phyloP scores from a whole-genome alignment of 2,329 filamentous ascomycete genomes.

The Polytolypa hystricis region DNA sequence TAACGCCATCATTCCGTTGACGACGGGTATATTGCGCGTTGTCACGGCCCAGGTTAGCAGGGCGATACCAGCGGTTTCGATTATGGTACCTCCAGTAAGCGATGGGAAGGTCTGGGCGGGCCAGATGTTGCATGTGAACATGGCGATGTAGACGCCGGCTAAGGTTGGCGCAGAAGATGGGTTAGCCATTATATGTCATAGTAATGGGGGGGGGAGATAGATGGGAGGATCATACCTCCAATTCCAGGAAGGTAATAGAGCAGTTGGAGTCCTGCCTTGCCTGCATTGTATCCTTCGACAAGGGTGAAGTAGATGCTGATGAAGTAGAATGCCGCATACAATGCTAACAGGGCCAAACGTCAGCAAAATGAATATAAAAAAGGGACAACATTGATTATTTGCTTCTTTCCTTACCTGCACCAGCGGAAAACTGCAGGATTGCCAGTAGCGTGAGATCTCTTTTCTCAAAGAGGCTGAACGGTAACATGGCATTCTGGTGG shows the following conservation, averaged over 20 bases:
- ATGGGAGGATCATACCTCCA: slow-evolving; percentile 33
- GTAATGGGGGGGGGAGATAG: slow-evolving; percentile 3
- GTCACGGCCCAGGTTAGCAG: slow-evolving; percentile 49
- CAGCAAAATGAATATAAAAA: background rate
- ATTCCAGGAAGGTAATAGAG: slow-evolving; percentile 56
- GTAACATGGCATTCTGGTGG: slow-evolving; percentile 52
- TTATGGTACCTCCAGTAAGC: slow-evolving; percentile 44
- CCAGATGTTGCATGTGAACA: slow-evolving; percentile 49
- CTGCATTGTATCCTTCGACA: slow-evolving; percentile 43
- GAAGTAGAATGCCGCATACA: slow-evolving; percentile 54
- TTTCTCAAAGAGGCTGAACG: slow-evolving; percentile 46
- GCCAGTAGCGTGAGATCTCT: slow-evolving; percentile 52
- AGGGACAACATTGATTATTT: too few species aligned
- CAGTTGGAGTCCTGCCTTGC: slow-evolving; percentile 45
- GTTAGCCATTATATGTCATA: background rate
- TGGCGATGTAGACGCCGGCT: slow-evolving; percentile 47
- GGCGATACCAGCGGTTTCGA: slow-evolving; percentile 49
- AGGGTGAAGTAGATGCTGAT: slow-evolving; percentile 57
- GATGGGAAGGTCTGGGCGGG: slow-evolving; percentile 52
- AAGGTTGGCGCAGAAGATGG: too few species aligned
- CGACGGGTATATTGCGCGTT: slow-evolving; percentile 35
- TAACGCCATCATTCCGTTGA: slow-evolving; percentile 57
- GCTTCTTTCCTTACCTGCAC: slow-evolving; percentile 32
- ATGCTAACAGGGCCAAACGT: slow-evolving; percentile 11
- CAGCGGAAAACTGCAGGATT: slow-evolving; percentile 49